Evolutionary conservation across 495 filamentous ascomycete genomes (phyloP).

Genomic region (Neurospora intermedia): DNA sequence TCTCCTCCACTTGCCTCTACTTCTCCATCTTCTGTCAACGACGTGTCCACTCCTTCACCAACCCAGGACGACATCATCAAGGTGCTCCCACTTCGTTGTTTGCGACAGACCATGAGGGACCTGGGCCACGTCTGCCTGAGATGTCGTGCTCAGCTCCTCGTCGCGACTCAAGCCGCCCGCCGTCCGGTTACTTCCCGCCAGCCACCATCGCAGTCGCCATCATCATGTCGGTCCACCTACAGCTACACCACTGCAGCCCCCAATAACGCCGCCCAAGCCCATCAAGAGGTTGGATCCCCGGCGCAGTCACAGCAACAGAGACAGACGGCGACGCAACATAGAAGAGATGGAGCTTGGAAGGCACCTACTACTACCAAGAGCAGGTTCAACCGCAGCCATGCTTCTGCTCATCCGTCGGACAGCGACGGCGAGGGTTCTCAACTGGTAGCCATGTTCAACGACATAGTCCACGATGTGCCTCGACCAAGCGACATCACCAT

Average conservation of each 20-base stretch:
- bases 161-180: constrained; percentile 1
- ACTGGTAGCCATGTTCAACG: constrained; percentile 8
- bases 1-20: background rate
- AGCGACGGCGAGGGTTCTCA: constrained; percentile 1
- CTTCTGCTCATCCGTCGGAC: background rate
- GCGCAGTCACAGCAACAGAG: background rate
- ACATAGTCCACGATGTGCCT: constrained; percentile 11
- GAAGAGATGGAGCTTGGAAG: constrained; percentile 1
- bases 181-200: background rate
- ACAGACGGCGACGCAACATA: background rate
- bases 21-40: background rate
- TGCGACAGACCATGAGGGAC: constrained; percentile 13
- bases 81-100: background rate
- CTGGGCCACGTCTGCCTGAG: constrained; percentile 19
- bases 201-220: background rate
- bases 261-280: background rate
- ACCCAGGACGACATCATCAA: background rate
- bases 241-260: constrained; percentile 1
- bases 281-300: background rate
- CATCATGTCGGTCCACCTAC: background rate
- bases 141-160: constrained; percentile 12
- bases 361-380: background rate
- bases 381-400: background rate
- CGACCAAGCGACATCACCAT: background rate
- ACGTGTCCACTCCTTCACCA: background rate